Conservation (phyloP, 257 asterid genomes). For the Haberlea rhodopensis region DNA sequence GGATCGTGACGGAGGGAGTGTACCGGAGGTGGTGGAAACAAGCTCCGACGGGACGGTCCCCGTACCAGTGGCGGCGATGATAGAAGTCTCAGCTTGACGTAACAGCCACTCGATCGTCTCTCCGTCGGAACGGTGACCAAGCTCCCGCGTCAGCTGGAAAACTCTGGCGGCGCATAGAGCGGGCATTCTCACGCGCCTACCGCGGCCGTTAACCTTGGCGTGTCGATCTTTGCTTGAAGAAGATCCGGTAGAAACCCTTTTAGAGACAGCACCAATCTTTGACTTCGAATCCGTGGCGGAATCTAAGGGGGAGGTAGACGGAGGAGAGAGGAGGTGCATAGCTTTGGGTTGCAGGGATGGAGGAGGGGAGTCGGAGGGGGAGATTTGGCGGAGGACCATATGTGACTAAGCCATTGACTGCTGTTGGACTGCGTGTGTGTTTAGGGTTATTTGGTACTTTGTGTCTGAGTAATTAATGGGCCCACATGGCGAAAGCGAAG, state of each 20-base stretch:
- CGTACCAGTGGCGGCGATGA: conserved; percentile 64
- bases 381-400: conserved; percentile 26
- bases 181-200: conserved; percentile 86
- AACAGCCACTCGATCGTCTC: conserved; percentile 90
- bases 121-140: conserved; percentile 76
- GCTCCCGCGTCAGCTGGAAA: conserved; percentile 76
- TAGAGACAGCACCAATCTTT: background rate
- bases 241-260: conserved; percentile 1
- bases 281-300: conserved; percentile 7
- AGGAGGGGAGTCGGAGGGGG: conserved; percentile 10
- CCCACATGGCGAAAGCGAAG: conserved; percentile 19
- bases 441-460: conserved; percentile 35
- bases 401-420: conserved; percentile 34
- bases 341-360: background rate
- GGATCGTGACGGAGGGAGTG: conserved; percentile 24
- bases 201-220: conserved; percentile 82
- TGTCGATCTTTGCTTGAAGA: conserved; percentile 59
- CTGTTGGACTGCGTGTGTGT: conserved; percentile 14
- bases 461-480: conserved; percentile 6
- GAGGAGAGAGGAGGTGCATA: conserved; percentile 14
- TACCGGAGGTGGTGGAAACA: conserved; percentile 31
- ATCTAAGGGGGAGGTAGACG: background rate
- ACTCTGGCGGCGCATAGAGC: conserved; percentile 73
- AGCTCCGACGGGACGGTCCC: conserved; percentile 55
- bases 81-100: conserved; percentile 60